Conservation (phyloP, 2,329 filamentous ascomycete species). For the Meredithiella fracta region DNA sequence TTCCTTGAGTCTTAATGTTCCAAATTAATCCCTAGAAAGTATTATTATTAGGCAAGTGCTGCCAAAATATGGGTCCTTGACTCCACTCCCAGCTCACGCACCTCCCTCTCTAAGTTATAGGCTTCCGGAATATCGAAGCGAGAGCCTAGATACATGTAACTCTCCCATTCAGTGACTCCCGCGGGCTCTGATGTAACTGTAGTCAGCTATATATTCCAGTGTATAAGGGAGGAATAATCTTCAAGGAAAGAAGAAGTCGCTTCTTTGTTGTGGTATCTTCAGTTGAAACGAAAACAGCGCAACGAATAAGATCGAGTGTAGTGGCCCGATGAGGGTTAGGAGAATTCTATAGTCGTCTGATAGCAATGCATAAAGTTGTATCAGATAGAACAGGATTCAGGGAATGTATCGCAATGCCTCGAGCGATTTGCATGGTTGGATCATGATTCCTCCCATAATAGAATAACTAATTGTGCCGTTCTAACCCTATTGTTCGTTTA, state of each 20-base stretch:
- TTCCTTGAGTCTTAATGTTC: not conserved
- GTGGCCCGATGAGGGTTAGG: too few species aligned
- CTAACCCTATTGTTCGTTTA: too few species aligned
- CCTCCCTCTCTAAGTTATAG: not conserved
- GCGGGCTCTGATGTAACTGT: not conserved
- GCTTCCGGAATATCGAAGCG: not conserved
- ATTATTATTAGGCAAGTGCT: constrained; percentile 1
- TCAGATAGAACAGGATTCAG: not conserved
- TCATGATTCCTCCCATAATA: too few species aligned
- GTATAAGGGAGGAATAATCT: not conserved
- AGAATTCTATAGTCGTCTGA: not conserved
- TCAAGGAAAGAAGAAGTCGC: not conserved
- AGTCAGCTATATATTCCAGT: not conserved
- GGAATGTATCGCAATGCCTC: too few species aligned
- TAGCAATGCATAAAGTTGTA: not conserved
- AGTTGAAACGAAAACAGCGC: too few species aligned
- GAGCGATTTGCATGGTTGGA: too few species aligned
- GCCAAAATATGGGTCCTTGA: not conserved
- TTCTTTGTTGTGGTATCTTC: not conserved
- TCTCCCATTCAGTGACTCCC: not conserved
- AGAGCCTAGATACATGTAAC: not conserved
- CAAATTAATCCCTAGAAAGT: not conserved
- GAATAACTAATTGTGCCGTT: too few species aligned
- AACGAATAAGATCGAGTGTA: too few species aligned
- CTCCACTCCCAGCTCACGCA: not conserved